phyloP scores from a whole-genome alignment of 345 rosid species.

The Kernera saxatilis region DNA sequence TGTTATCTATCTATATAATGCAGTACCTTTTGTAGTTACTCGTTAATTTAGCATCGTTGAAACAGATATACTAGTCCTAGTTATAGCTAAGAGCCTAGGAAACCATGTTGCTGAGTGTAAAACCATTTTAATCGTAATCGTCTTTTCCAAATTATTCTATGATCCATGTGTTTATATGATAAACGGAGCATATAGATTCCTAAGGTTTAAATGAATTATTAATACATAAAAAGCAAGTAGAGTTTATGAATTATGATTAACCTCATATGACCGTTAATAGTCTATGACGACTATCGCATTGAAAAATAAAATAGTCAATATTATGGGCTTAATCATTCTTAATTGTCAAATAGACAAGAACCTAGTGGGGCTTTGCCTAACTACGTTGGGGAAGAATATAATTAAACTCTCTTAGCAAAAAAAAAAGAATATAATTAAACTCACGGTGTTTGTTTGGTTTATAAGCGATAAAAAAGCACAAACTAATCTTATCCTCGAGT shows the following conservation, averaged over 20 bases:
- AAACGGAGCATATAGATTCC: background rate
- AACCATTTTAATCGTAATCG: background rate
- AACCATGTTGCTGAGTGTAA: background rate
- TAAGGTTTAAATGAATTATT: background rate
- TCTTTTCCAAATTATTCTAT: background rate
- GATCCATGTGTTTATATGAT: background rate
- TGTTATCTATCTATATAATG: background rate
- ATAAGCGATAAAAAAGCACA: background rate
- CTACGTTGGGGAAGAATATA: background rate
- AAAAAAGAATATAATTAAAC: no score
- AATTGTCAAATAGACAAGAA: slow-evolving; percentile 3
- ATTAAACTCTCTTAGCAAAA: no score
- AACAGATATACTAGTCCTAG: background rate
- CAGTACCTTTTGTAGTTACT: background rate
- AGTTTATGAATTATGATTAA: background rate
- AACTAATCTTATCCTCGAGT: background rate
- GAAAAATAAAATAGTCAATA: background rate
- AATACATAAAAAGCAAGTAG: background rate
- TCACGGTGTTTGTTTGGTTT: background rate
- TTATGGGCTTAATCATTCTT: slow-evolving; percentile 19
- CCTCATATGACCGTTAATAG: background rate
- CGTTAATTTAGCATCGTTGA: background rate
- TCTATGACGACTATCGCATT: background rate
- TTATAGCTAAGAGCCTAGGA: background rate
- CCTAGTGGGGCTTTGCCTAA: slow-evolving; percentile 16